Conservation (phyloP, 768 basidiomycete species). For the Mycena maculata region DNA sequence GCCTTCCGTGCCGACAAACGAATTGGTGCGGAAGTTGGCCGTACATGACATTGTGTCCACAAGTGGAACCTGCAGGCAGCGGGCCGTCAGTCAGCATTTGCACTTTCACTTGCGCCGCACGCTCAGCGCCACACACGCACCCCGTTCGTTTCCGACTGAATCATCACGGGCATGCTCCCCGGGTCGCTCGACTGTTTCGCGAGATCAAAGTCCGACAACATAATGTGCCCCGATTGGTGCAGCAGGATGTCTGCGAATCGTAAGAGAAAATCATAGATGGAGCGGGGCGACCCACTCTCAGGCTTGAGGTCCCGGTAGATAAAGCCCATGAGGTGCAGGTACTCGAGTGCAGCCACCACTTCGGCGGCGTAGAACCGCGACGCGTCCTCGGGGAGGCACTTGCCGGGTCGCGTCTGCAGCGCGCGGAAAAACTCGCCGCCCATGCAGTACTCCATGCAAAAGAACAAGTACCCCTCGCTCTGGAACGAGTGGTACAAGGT, state of each 20-base stretch:
- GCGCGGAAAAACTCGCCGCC: constrained; percentile 99
- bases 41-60: constrained; percentile 98
- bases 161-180: constrained; percentile 86
- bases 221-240: constrained; percentile 98
- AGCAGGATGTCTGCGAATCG: constrained; percentile 85
- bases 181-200: constrained; percentile 94
- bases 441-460: constrained; percentile 99
- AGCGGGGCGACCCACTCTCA: constrained; percentile 83
- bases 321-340: constrained; percentile 98
- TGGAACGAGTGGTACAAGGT: constrained; percentile 99
- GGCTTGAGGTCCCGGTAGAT: constrained; percentile 99
- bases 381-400: constrained; percentile 94
- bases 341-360: constrained; percentile 97
- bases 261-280: constrained; percentile 28
- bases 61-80: constrained; percentile 75
- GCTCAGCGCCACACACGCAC: constrained; percentile 59
- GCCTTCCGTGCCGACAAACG: constrained; percentile 99
- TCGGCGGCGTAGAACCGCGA: constrained; percentile 99
- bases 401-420: constrained; percentile 94
- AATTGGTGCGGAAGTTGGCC: constrained; percentile 97
- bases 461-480: constrained; percentile 96
- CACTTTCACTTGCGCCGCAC: constrained; percentile 13
- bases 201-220: constrained; percentile 99
- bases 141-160: constrained; percentile 91
- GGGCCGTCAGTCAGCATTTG: too few relatives aligned